Percentiles rank a stretch among this genome's conserved stretches.
phyloP scores from a whole-genome alignment of 345 rosid species.

The Salix brachista region DNA sequence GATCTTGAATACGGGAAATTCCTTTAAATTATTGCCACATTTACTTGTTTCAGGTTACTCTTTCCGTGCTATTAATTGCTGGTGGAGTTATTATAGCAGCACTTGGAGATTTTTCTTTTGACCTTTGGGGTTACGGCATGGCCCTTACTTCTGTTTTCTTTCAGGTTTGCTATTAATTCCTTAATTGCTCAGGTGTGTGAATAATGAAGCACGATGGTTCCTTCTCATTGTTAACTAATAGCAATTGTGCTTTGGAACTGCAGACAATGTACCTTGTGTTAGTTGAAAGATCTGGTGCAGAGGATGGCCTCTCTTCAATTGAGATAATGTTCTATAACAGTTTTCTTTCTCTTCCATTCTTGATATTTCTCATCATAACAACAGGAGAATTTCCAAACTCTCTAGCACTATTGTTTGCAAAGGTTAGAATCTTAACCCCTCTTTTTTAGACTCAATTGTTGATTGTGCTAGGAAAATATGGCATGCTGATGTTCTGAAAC shows the following conservation, averaged over 20 bases:
- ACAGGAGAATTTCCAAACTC: conserved; percentile 92
- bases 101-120: conserved; percentile 90
- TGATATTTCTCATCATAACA: conserved; percentile 64
- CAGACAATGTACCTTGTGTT: conserved; percentile 98
- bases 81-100: conserved; percentile 90
- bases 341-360: conserved; percentile 81
- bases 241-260: conserved; percentile 23
- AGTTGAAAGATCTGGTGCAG: conserved; percentile 96
- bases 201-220: not conserved
- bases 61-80: conserved; percentile 79
- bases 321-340: conserved; percentile 98
- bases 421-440: conserved; percentile 50
- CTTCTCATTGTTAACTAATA: conserved; percentile 4
- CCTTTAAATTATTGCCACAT: not conserved
- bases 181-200: conserved; percentile 1
- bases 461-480: not conserved
- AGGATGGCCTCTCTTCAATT: conserved; percentile 84
- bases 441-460: conserved; percentile 1
- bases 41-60: conserved; percentile 58
- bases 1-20: not conserved
- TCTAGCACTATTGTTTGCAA: conserved; percentile 59
- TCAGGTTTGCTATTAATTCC: conserved; percentile 41
- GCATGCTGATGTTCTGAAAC: conserved; percentile 1
- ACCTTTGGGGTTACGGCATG: conserved; percentile 79
- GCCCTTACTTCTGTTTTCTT: conserved; percentile 91